These are phyloP conservation scores for Rosa lucieae DNA, from an alignment of 306 rosid genomes.

Conservation along the genomic window DNA sequence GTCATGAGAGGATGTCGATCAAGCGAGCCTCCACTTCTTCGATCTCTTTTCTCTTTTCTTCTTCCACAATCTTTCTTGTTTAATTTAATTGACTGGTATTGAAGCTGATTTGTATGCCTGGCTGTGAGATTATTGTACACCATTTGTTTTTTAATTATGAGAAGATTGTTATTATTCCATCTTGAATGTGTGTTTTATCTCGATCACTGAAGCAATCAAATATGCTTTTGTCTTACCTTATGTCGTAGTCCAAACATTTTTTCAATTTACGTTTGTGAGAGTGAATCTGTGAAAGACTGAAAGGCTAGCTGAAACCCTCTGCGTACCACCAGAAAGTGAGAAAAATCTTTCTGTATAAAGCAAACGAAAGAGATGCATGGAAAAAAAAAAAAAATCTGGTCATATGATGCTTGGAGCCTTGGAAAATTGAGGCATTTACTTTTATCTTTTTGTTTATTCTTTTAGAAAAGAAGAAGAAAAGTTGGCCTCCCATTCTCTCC, in stretches of 20 bases:
- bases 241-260: neutral
- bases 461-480: neutral
- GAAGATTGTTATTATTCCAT: conserved; percentile 33
- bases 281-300: neutral
- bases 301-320: neutral
- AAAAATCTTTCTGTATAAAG: neutral
- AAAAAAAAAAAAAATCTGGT: too few relatives aligned
- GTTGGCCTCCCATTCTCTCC: neutral
- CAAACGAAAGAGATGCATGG: neutral
- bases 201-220: conserved; percentile 36
- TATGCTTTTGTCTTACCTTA: conserved; percentile 33
- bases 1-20: conserved; percentile 88
- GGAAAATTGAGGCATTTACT: neutral
- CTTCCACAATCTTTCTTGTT: conserved; percentile 16
- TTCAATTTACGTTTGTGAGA: neutral
- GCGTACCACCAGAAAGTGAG: neutral
- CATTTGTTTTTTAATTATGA: conserved; percentile 45
- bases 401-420: neutral
- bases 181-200: conserved; percentile 36
- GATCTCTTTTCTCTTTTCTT: neutral
- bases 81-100: conserved; percentile 32
- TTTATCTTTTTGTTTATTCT: neutral
- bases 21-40: conserved; percentile 16
- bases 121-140: conserved; percentile 32
- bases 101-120: conserved; percentile 28